Conservation (phyloP, 176 grass and related monocot species). For the Calamus simplicifolius region DNA sequence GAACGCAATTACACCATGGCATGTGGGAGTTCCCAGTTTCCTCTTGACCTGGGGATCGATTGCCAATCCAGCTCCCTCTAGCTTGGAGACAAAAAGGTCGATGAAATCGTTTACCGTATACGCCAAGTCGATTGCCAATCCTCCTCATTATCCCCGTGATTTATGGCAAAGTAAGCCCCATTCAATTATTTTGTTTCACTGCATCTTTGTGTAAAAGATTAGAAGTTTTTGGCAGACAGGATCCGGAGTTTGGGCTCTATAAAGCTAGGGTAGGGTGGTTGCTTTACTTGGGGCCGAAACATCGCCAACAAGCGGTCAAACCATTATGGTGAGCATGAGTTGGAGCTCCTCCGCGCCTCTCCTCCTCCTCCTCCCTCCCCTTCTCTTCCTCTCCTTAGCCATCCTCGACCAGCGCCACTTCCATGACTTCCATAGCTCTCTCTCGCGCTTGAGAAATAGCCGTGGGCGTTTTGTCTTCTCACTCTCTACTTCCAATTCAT, state of each 20-base stretch:
- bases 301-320: background rate
- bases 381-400: background rate
- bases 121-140: too few relatives aligned
- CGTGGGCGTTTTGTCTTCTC: background rate
- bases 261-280: constrained; percentile 6
- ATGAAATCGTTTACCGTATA: too few relatives aligned
- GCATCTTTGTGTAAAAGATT: background rate
- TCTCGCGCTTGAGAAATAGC: background rate
- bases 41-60: too few relatives aligned
- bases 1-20: too few relatives aligned
- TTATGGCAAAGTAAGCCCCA: too few relatives aligned
- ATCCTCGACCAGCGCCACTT: constrained; percentile 10
- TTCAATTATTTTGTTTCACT: background rate
- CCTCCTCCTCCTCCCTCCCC: constrained; percentile 6
- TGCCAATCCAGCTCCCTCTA: too few relatives aligned
- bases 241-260: constrained; percentile 26
- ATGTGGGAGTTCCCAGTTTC: too few relatives aligned
- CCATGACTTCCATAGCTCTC: constrained; percentile 17
- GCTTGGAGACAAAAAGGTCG: too few relatives aligned
- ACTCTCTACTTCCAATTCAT: background rate
- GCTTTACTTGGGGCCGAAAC: background rate
- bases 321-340: constrained; percentile 14
- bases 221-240: constrained; percentile 15
- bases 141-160: too few relatives aligned
- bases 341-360: constrained; percentile 8